Percentiles rank a stretch among this genome's conserved stretches.
These are phyloP conservation scores for Magnolia kwangsiensis DNA, from an alignment of 164 flowering plant species.

Conservation along the genomic window DNA sequence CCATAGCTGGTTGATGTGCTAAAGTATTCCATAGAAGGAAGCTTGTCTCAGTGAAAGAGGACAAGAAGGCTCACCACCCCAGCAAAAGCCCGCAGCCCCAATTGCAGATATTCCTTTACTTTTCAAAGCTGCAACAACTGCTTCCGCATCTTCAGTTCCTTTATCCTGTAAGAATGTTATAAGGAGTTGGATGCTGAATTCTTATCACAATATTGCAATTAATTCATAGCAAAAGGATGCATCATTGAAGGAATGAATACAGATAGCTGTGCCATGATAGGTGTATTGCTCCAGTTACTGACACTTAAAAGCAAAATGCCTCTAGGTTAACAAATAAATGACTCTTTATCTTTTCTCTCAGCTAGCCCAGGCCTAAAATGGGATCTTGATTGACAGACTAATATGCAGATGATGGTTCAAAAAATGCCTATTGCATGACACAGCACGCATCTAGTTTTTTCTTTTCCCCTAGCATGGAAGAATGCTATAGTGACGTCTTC, in stretches of 20 bases:
- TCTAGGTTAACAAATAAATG: background rate
- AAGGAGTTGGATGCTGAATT: background rate
- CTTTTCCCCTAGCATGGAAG: background rate
- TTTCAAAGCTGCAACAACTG: slow-evolving; percentile 49
- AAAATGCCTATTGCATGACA: background rate
- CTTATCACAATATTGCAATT: background rate
- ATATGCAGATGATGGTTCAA: background rate
- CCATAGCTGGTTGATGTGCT: background rate
- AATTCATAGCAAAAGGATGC: background rate
- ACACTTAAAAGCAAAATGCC: background rate
- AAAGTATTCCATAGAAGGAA: background rate
- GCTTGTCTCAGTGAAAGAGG: background rate
- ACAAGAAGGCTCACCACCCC: slow-evolving; percentile 57
- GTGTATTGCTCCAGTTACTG: background rate
- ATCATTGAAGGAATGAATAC: background rate
- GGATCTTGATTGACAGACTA: background rate
- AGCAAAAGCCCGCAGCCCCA: slow-evolving; percentile 71
- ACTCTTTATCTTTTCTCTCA: background rate
- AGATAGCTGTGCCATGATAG: background rate
- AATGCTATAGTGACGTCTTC: background rate
- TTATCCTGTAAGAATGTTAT: slow-evolving; percentile 36
- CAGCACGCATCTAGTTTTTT: background rate
- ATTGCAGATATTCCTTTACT: slow-evolving; percentile 46
- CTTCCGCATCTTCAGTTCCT: slow-evolving; percentile 55
- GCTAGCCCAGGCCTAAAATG: background rate